Base-by-base conservation (phyloP, 2,329 filamentous ascomycete species). In the Clarireedia hainanense region DNA sequence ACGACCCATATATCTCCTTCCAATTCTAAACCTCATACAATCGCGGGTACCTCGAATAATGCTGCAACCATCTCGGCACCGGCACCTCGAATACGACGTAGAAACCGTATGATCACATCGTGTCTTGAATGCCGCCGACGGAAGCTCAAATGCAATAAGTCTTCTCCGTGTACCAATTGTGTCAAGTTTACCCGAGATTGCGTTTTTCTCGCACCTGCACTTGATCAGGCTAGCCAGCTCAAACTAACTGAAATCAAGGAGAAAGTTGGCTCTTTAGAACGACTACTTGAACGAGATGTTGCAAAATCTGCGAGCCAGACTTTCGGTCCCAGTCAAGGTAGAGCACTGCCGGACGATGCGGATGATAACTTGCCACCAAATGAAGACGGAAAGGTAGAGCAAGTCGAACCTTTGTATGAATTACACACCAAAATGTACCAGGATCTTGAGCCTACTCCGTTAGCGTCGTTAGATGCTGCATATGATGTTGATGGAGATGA, bases 81-180 rank as follows among this genome's bases (percentile, higher is more conserved):
- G 7, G 54, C 62, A 47, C 60, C 65, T 6, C 60, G 63, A 24
- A 67, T 68, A 7, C 54, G 68, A 39, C 58, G 83, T 46, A 75
- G 84, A 60, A 80, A 86, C 73, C 76, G 81, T 65, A 79, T 86
- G 75, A 85, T 88, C 69, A 80, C 80, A 59, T 85, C 82, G 27
- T 89, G 84, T 67, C 76, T 86, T 36, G 82, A 86, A 69, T 89
- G 86, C 67, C 80, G 88, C 40, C 80, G 86, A 23, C 80, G 88
- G 42, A 92, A 92, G 71, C 75, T 91, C 55, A 89, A 88, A 69
- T 92, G 88, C 72, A 85, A 89, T 73, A 89, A 88, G 67, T 71
- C 76, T 20, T 79, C 86, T 50, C 86, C 88, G 58, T 92, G 88
- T 67, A 76, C 76, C 15, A 67, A 66, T 43, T 68, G 67, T 37